These are phyloP conservation scores for Scedosporium aurantiacum DNA, from an alignment of 2,329 filamentous ascomycete species.

Conservation along the genomic window DNA sequence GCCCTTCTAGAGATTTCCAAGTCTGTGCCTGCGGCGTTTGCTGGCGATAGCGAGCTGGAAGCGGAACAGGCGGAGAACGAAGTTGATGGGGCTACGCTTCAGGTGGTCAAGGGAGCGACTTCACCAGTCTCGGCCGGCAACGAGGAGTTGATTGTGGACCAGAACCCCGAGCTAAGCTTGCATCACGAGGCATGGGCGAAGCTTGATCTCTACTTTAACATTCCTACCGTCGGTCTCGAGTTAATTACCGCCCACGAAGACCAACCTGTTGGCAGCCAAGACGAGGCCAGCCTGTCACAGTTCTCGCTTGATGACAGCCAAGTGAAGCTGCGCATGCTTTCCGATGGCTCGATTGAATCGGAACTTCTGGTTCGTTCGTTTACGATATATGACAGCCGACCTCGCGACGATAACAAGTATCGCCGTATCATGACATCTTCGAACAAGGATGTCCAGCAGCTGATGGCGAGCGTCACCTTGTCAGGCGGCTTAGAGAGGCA, in stretches of 20 bases:
- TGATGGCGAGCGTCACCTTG: conserved; percentile 95
- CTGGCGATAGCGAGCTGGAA: conserved; percentile 57
- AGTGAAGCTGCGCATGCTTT: conserved; percentile 85
- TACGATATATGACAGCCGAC: conserved; percentile 87
- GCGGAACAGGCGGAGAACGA: conserved; percentile 67
- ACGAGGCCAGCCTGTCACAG: conserved; percentile 74
- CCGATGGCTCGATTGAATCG: conserved; percentile 80
- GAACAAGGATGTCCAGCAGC: conserved; percentile 90
- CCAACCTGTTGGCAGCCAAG: conserved; percentile 66
- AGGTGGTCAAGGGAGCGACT: conserved; percentile 31
- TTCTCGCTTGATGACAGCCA: conserved; percentile 92
- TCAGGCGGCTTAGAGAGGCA: conserved; percentile 68
- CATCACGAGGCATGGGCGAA: conserved; percentile 75
- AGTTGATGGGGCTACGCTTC: conserved; percentile 47
- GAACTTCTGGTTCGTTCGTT: conserved; percentile 91
- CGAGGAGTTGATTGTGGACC: conserved; percentile 11
- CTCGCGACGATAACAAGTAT: conserved; percentile 85
- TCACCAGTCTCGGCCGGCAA: conserved; percentile 11
- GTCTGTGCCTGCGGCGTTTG: conserved; percentile 80
- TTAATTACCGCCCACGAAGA: conserved; percentile 67
- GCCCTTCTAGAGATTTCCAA: conserved; percentile 80
- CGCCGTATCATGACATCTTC: conserved; percentile 95
- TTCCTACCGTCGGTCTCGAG: conserved; percentile 80
- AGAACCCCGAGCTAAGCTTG: conserved; percentile 60
- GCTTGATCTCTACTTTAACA: conserved; percentile 81